A percentile compares a stretch with the other conserved stretches of the same genome.
Evolutionary conservation across 2,329 filamentous ascomycete genomes (phyloP).

Genomic region (Penicillium sp.): DNA sequence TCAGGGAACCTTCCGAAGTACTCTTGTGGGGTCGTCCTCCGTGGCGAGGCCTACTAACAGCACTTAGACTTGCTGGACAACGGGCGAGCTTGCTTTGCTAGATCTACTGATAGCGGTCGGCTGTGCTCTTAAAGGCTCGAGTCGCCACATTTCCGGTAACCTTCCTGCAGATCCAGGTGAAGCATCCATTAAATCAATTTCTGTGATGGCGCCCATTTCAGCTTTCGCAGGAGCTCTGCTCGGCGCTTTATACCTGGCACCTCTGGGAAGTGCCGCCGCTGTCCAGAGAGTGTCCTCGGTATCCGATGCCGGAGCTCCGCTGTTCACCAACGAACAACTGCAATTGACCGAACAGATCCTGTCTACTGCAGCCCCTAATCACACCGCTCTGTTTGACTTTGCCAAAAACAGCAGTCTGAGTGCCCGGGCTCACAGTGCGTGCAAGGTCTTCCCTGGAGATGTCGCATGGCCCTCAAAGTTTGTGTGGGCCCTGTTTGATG

Average conservation of each 20-base stretch:
- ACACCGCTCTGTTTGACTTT: constrained; percentile 24
- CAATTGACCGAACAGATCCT: constrained; percentile 28
- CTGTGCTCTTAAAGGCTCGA: too few relatives aligned
- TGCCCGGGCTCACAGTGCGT: constrained; percentile 4
- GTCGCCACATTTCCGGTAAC: too few relatives aligned
- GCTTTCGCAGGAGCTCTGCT: constrained; percentile 7
- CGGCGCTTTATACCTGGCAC: constrained; percentile 13
- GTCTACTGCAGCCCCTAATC: constrained; percentile 7
- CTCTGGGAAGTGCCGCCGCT: constrained; percentile 11
- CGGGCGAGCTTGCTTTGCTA: too few relatives aligned
- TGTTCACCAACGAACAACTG: constrained; percentile 25
- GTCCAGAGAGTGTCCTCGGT: constrained; percentile 8
- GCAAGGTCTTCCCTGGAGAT: constrained; percentile 29
- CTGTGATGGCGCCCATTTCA: constrained; percentile 7
- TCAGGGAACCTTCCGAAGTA: too few relatives aligned
- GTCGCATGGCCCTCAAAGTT: constrained; percentile 19
- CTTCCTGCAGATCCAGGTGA: too few relatives aligned
- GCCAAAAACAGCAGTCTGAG: constrained; percentile 9
- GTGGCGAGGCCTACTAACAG: too few relatives aligned
- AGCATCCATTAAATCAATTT: background rate
- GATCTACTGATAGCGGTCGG: too few relatives aligned
- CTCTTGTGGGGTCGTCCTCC: too few relatives aligned
- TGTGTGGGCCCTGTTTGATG: constrained; percentile 26
- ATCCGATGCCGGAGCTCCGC: constrained; percentile 18
- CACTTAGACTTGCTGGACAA: too few relatives aligned